Evolutionary conservation across 192 early-diverging fungal species (phyloP), one percentile per base, ranked within the genome.

Genomic region (Spizellomyces punctatus): DNA sequence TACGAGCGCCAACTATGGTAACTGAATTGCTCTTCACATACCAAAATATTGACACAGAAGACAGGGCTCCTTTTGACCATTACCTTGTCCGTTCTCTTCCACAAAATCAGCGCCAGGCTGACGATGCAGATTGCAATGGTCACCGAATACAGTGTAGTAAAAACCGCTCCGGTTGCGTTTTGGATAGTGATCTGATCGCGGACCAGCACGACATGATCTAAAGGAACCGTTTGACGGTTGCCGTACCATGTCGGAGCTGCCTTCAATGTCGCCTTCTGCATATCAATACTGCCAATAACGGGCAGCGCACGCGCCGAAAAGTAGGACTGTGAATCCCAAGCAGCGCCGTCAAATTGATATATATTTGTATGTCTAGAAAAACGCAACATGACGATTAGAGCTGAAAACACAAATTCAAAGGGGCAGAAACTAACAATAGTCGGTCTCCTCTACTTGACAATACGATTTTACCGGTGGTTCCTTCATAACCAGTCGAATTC

Each of bases 221-320:
- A 14, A 27, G 59, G 59, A 6, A 42, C 42, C 17, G n/a, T 22
- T n/a, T n/a, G n/a, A 22, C 54, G 54, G 54, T 56, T 56, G 22
- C 54, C 54, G 54, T 56, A 56, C 54, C 54, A 56, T n/a, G 54
- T 56, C 22, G 54, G 54, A n/a, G n/a, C 5, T 22, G 5, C 54
- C 4, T n/a, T 7, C 54, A 56, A 56, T n/a, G 54, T 56, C 22
- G 22, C 54, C 7, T 56, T n/a, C 6, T 6, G n/a, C n/a, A n/a
- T 22, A 56, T 56, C 54, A 56, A 56, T 56, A 19, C n/a, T 56
- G 54, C 54, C 54, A 56, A 56, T 56, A n/a, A 19, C 54, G n/a
- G 54, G 54, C 22, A 56, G n/a, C n/a, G 22, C 54, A 56, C 7
- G 5, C n/a, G 54, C n/a, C n/a, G 22, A 56, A 56, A 19, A 56